Evolutionary conservation across 2,329 filamentous ascomycete species (phyloP).

Genomic region (Penicillium sp.): DNA sequence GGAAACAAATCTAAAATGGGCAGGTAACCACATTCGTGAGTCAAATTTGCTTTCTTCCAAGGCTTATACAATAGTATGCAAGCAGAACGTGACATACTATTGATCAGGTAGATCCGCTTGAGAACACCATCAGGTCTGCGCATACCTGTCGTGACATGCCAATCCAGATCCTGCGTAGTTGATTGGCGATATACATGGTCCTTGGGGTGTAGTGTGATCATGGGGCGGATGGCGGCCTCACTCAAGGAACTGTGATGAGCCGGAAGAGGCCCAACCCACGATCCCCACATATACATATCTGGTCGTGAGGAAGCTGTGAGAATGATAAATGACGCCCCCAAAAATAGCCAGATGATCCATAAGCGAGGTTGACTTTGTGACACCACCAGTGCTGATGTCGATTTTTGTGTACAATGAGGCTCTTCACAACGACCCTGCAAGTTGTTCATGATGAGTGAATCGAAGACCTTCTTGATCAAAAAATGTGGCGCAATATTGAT

Average conservation of each 20-base stretch:
- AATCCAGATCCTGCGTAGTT: conserved; percentile 36
- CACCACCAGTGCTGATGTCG: neutral
- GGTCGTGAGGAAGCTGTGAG: conserved; percentile 17
- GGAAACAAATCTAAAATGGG: conserved; percentile 41
- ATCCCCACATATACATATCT: neutral
- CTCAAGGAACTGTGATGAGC: neutral
- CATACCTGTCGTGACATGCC: conserved; percentile 42
- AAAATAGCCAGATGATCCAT: conserved; percentile 8
- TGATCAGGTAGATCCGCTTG: conserved; percentile 53
- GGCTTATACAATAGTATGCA: no score
- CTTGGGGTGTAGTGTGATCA: conserved; percentile 42
- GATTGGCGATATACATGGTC: conserved; percentile 42
- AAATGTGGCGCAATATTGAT: neutral
- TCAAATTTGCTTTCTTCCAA: neutral
- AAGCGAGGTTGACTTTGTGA: neutral
- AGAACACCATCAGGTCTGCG: conserved; percentile 52
- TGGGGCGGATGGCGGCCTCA: conserved; percentile 15
- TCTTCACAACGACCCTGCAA: neutral
- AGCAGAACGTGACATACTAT: conserved; percentile 35
- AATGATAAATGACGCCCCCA: neutral
- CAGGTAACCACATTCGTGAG: neutral
- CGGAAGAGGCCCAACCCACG: conserved; percentile 1
- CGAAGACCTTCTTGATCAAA: neutral
- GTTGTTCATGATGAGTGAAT: neutral
- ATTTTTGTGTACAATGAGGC: neutral